A percentile compares a stretch with the other conserved stretches of the same genome.
Evolutionary conservation across 2,329 filamentous ascomycete genomes (phyloP).

Genomic region (Phialophora chinensis): DNA sequence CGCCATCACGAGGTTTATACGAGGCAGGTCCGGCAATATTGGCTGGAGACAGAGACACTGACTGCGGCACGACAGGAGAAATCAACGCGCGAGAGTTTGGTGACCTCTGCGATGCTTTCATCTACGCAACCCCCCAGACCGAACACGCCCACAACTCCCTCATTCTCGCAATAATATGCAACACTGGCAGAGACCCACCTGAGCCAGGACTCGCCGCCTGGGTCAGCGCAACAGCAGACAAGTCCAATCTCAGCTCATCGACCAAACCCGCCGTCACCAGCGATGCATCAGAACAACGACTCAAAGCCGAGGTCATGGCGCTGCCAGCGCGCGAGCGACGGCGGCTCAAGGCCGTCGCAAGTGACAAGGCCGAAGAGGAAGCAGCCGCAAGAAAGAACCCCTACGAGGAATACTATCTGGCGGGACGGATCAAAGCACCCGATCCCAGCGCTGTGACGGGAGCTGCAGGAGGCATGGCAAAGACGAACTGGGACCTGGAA

Average conservation of each 20-base stretch:
- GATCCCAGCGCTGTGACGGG: conserved; percentile 62
- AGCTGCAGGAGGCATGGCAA: conserved; percentile 71
- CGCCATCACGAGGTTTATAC: conserved; percentile 61
- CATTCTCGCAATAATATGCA: conserved; percentile 64
- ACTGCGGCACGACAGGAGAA: conserved; percentile 51
- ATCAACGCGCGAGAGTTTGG: conserved; percentile 67
- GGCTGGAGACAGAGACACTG: conserved; percentile 12
- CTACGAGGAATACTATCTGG: conserved; percentile 52
- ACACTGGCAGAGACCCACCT: conserved; percentile 64
- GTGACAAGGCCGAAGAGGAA: conserved; percentile 37
- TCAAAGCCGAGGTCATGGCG: conserved; percentile 70
- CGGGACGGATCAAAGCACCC: conserved; percentile 57
- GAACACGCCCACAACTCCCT: conserved; percentile 69
- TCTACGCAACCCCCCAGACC: conserved; percentile 58
- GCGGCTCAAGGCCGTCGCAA: conserved; percentile 56
- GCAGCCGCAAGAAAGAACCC: conserved; percentile 38
- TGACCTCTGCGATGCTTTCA: conserved; percentile 61
- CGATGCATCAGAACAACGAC: conserved; percentile 66
- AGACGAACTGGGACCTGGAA: conserved; percentile 73
- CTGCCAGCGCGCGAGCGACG: conserved; percentile 65
- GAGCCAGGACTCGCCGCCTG: conserved; percentile 68
- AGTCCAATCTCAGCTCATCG: conserved; percentile 50
- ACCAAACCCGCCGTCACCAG: conserved; percentile 58
- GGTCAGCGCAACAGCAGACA: conserved; percentile 65
- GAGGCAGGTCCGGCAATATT: conserved; percentile 53